phyloP scores from a whole-genome alignment of 2,329 filamentous ascomycete genomes.

The Cryphonectria japonica region DNA sequence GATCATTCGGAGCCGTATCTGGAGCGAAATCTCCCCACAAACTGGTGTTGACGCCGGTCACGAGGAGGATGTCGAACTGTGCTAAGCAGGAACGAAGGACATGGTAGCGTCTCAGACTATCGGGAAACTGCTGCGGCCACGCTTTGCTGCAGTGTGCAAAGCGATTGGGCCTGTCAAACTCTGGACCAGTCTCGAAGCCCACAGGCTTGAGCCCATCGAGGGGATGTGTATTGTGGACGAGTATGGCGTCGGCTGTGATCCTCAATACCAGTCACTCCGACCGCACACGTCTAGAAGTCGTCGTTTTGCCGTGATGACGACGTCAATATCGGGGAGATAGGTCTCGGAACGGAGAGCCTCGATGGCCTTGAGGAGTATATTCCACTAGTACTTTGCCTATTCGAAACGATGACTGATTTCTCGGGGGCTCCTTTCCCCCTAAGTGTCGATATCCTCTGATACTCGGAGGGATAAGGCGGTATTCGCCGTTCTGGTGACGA shows the following conservation, averaged over 20 bases:
- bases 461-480: background rate
- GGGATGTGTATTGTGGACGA: background rate
- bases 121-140: background rate
- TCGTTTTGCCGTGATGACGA: conserved; percentile 8
- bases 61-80: background rate
- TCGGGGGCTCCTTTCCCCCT: background rate
- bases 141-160: background rate
- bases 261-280: too few species aligned
- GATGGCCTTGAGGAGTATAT: background rate
- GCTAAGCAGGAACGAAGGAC: background rate
- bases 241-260: background rate
- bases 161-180: background rate
- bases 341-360: background rate
- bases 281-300: background rate
- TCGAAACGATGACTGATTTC: background rate
- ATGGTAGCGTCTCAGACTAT: background rate
- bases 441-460: background rate
- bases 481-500: background rate
- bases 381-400: conserved; percentile 8
- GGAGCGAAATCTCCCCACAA: background rate
- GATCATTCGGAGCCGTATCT: background rate
- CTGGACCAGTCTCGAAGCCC: background rate
- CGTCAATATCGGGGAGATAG: background rate
- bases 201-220: background rate
- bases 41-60: background rate